Base-by-base conservation (phyloP, 2,329 filamentous ascomycete species). In the Aspergillus pseudoviridinutans region DNA sequence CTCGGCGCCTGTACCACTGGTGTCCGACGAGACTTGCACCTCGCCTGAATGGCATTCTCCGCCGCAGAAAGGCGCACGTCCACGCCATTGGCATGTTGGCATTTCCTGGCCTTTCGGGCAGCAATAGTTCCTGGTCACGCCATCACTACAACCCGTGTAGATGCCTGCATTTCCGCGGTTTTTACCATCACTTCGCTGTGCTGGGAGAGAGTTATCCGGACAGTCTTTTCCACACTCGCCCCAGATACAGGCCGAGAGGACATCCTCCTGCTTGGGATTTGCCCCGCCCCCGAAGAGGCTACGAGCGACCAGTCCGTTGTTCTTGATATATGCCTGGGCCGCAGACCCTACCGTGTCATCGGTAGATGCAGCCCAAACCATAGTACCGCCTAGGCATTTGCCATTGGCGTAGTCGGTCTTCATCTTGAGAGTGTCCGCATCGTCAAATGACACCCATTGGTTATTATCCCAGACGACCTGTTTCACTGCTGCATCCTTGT, bases 391-490 rank as follows among this genome's bases (percentile, higher is more conserved):
- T 3, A 78, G 59, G 8, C 76, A 71, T 0, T 61, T 52, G 0
- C 62, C 32, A 47, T 73, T 72, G 1, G 74, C 74, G 32, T 60
- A 71, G 4, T 71, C 63, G 0, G 64, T 64, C 60, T 78, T 77
- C 38, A 64, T 29, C 35, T 67, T 61, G 17, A 77, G 64, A 0
- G 76, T 78, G 0, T 71, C 67, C 1, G 57, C 51, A 54, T 79
- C 74, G 60, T 79, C 77, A 44, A 67, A 80, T 2, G 66, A 69
- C 1, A 79, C 71, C 78, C 76, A 81, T 58, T 80, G 73, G 55
- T 76, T 62, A 1, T 57, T 61, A 53, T 71, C 68, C 54, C 64
- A 76, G 1, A 68, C 68, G n/a, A 76, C 51, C 10, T 66, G 69
- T 56, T 76, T 73, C 27, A 75, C 71, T 0, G 54, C 68, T 10